These are phyloP conservation scores for Holtermanniella nyarrowii DNA, from an alignment of 768 basidiomycete species.

Conservation along the genomic window DNA sequence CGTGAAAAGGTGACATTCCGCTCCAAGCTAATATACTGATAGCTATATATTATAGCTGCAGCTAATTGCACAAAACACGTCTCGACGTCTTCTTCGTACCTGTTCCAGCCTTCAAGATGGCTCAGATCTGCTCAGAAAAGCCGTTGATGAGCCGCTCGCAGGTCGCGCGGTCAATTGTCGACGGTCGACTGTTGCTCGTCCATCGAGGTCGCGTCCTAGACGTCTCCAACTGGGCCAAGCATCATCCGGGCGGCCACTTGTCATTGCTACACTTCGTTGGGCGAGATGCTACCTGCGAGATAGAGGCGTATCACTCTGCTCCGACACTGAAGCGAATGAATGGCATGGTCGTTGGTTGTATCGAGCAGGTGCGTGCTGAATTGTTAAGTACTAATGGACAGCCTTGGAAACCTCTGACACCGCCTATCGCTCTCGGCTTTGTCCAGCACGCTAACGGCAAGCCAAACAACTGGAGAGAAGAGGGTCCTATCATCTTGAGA, in stretches of 20 bases:
- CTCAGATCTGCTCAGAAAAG: no score
- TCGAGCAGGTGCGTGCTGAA: constrained; percentile 42
- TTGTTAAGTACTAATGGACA: not conserved
- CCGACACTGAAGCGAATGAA: constrained; percentile 49
- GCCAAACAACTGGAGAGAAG: constrained; percentile 32
- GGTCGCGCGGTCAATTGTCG: constrained; percentile 60
- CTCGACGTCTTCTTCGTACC: no score
- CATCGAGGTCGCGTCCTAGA: constrained; percentile 50
- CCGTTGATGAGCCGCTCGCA: constrained; percentile 45
- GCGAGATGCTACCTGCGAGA: constrained; percentile 87
- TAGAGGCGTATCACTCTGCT: constrained; percentile 76
- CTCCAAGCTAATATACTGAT: no score
- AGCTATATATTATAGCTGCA: no score
- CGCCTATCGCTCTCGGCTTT: constrained; percentile 72
- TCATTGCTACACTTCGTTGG: constrained; percentile 91
- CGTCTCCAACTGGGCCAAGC: constrained; percentile 55
- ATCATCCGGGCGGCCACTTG: constrained; percentile 82
- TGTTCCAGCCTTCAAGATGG: no score
- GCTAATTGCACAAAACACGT: no score
- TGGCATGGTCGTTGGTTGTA: constrained; percentile 59
- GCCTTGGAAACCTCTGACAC: constrained; percentile 52
- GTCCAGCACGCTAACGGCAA: constrained; percentile 24
- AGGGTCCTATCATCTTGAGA: constrained; percentile 27
- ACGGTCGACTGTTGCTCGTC: constrained; percentile 66
- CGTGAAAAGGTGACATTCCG: no score